phyloP scores from a whole-genome alignment of 1,284 basidiomycete genomes.

The Thecaphora frezii region DNA sequence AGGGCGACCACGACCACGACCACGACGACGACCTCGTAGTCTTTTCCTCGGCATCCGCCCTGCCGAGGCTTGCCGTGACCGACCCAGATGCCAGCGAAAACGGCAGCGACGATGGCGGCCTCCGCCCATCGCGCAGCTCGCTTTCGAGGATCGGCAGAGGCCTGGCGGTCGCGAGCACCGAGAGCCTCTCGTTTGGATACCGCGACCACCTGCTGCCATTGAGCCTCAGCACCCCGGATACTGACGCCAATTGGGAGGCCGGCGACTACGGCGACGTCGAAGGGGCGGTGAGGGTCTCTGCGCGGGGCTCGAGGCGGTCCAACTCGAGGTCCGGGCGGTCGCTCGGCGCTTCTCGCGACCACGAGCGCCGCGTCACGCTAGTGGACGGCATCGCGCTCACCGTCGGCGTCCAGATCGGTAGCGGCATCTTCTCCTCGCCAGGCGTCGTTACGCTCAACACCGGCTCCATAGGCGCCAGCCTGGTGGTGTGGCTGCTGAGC shows the following conservation, averaged over 20 bases:
- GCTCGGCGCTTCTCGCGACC: conserved; percentile 13
- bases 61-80: not conserved
- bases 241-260: conserved; percentile 28
- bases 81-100: conserved; percentile 1
- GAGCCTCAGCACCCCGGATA: conserved; percentile 29
- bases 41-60: conserved; percentile 10
- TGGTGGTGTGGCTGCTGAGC: conserved; percentile 51
- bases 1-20: not conserved
- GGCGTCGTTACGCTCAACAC: conserved; percentile 55
- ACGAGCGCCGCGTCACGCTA: conserved; percentile 21
- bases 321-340: conserved; percentile 11
- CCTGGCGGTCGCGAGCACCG: conserved; percentile 21
- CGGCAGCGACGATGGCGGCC: not conserved
- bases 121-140: not conserved
- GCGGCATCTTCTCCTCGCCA: conserved; percentile 57
- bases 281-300: conserved; percentile 12
- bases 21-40: conserved; percentile 25
- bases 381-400: conserved; percentile 44
- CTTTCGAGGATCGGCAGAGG: not conserved
- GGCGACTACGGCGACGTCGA: conserved; percentile 42
- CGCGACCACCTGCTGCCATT: conserved; percentile 44
- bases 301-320: not conserved
- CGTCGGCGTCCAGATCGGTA: conserved; percentile 55
- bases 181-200: conserved; percentile 45
- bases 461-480: conserved; percentile 47